Evolutionary conservation across 2,329 filamentous ascomycete species (phyloP), one percentile per base, ranked within the genome.

Genomic region (Aspergillus texensis): DNA sequence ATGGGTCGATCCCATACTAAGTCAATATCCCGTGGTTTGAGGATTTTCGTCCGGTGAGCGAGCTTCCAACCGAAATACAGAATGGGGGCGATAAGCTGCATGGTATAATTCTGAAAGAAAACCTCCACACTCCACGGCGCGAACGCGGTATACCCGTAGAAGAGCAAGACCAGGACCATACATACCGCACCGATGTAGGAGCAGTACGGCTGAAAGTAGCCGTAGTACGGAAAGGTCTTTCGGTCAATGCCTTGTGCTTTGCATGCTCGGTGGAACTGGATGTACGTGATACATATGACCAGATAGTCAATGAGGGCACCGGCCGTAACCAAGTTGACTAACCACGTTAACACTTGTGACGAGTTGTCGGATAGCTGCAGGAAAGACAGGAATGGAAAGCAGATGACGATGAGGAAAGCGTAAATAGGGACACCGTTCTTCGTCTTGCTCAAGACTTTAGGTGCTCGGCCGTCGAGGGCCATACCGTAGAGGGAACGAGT

Each of bases 131-230:
- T 83, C 90, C 89, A 93, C 4, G 82, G 79, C 12, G 80, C 80
- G 70, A 93, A 93, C 0, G 93, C 87, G 0, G 87, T 84, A 65
- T 92, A 93, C 0, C 91, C 91, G 6, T 89, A 86, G 2, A 92
- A 85, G 67, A 93, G 85, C 0, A 86, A 84, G 86, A 93, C 91
- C 63, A 90, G 75, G 39, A 85, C 84, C 0, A 88, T 90, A 36
- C 85, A 86, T 1, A 80, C 72, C 1, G 92, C 77, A 0, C 86
- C 87, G 59, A 88, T 88, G 72, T 84, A 93, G 0, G 90, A 89
- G 0, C 86, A 83, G 68, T 88, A 93, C 1, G 91, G 91, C 79
- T 92, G 90, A 34, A 86, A 82, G 57, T 82, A 82, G 0, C 87
- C 87, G 66, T 85, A 87, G 77, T 91, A 93, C 0, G 90, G 89